phyloP scores from a whole-genome alignment of 768 basidiomycete species.

The Agrocybe praecox region DNA sequence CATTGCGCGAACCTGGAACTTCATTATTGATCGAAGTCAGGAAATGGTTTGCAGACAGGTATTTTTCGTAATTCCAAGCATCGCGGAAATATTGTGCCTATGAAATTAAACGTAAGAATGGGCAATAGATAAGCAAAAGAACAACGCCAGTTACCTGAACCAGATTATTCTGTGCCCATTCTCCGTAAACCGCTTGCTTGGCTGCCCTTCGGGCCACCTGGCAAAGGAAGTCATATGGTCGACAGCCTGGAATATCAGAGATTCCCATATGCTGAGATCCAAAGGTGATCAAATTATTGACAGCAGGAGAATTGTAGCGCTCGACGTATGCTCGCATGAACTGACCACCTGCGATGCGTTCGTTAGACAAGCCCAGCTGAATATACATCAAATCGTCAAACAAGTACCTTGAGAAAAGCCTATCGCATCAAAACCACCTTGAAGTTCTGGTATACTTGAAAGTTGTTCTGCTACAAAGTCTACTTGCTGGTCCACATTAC shows the following conservation, averaged over 20 bases:
- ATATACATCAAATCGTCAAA: neutral
- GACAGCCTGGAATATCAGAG: conserved; percentile 71
- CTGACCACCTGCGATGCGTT: conserved; percentile 60
- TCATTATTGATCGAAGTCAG: conserved; percentile 84
- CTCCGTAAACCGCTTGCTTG: conserved; percentile 64
- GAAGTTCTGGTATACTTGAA: conserved; percentile 61
- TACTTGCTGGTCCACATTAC: conserved; percentile 75
- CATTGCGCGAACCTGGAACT: conserved; percentile 50
- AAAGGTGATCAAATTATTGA: conserved; percentile 85
- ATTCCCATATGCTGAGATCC: conserved; percentile 89
- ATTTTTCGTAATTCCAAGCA: conserved; percentile 56
- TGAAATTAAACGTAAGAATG: neutral
- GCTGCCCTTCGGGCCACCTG: conserved; percentile 64
- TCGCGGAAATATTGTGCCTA: conserved; percentile 91
- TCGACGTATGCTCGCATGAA: conserved; percentile 88
- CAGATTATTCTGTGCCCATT: conserved; percentile 78
- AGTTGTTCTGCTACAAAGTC: conserved; percentile 67
- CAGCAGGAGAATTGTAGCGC: conserved; percentile 68
- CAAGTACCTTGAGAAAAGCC: conserved; percentile 80
- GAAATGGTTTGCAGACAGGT: conserved; percentile 65
- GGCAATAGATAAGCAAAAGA: neutral
- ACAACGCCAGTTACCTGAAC: conserved; percentile 54
- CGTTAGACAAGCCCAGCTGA: neutral
- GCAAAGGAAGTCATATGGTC: conserved; percentile 68
- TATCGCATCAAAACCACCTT: conserved; percentile 79